phyloP scores from a whole-genome alignment of 768 basidiomycete species.

The Mycena indigotica region DNA sequence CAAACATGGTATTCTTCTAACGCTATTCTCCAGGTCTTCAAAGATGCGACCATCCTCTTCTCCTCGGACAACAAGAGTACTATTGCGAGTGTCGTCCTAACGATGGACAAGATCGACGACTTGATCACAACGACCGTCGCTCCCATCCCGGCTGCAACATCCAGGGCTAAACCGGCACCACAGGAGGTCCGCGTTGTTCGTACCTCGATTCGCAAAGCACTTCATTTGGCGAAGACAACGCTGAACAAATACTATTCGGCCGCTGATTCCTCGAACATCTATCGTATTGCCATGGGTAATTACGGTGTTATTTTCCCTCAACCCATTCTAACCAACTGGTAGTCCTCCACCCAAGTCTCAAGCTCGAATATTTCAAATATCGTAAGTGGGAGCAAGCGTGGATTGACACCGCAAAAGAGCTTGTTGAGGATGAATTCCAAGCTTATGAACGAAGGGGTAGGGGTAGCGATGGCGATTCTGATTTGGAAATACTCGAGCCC shows the following conservation, averaged over 20 bases:
- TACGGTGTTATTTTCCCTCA: not conserved
- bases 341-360: slow-evolving; percentile 35
- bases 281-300: slow-evolving; percentile 30
- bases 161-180: not conserved
- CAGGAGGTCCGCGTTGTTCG: slow-evolving; percentile 4
- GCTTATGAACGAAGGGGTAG: slow-evolving; percentile 16
- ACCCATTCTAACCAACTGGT: not conserved
- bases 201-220: slow-evolving; percentile 18
- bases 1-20: not conserved
- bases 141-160: not conserved
- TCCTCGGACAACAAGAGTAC: slow-evolving; percentile 18
- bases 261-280: slow-evolving; percentile 25
- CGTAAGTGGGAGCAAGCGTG: slow-evolving; percentile 27
- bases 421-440: slow-evolving; percentile 24
- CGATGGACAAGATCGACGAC: slow-evolving; percentile 37
- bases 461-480: not conserved
- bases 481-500: not conserved
- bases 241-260: slow-evolving; percentile 28
- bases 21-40: slow-evolving; percentile 24
- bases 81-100: slow-evolving; percentile 32
- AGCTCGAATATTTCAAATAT: slow-evolving; percentile 32
- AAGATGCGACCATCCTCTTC: slow-evolving; percentile 32
- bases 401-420: slow-evolving; percentile 25
- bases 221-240: slow-evolving; percentile 26
- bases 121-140: slow-evolving; percentile 9